phyloP scores from a whole-genome alignment of 2,329 filamentous ascomycete genomes.

The Metarhizium humberi region DNA sequence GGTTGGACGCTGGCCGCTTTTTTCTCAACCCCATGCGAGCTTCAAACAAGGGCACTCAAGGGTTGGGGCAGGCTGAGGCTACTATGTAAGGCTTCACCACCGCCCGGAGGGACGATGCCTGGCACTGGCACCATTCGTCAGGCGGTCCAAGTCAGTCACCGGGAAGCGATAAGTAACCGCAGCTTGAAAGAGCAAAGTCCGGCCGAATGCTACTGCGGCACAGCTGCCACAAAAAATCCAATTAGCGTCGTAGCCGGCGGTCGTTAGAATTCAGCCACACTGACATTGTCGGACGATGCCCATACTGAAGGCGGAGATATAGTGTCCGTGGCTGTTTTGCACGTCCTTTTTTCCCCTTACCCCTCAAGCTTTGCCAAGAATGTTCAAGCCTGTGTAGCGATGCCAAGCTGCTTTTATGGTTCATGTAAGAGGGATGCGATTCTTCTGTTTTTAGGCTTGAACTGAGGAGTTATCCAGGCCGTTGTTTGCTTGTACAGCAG shows the following conservation, averaged over 20 bases:
- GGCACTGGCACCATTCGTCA: neutral
- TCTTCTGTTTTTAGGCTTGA: no score
- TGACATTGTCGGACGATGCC: neutral
- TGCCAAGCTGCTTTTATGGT: no score
- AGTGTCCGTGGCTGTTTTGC: neutral
- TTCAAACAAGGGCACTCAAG: neutral
- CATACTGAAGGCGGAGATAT: neutral
- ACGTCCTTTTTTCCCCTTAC: neutral
- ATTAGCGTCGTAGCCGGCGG: neutral
- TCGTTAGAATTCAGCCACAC: neutral
- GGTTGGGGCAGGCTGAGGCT: no score
- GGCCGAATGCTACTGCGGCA: neutral
- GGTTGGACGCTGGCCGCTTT: neutral
- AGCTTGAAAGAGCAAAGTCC: neutral
- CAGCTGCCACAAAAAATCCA: neutral
- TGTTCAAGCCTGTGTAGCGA: neutral
- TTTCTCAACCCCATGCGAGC: neutral
- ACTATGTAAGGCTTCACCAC: no score
- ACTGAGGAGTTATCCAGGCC: no score
- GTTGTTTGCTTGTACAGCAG: no score
- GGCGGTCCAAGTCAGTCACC: neutral
- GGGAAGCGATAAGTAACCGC: neutral
- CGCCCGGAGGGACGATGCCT: neutral
- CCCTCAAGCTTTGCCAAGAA: neutral
- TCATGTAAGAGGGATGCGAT: no score